Conservation (phyloP, 306 rosid genomes). For the Elaeagnus macrophylla region DNA sequence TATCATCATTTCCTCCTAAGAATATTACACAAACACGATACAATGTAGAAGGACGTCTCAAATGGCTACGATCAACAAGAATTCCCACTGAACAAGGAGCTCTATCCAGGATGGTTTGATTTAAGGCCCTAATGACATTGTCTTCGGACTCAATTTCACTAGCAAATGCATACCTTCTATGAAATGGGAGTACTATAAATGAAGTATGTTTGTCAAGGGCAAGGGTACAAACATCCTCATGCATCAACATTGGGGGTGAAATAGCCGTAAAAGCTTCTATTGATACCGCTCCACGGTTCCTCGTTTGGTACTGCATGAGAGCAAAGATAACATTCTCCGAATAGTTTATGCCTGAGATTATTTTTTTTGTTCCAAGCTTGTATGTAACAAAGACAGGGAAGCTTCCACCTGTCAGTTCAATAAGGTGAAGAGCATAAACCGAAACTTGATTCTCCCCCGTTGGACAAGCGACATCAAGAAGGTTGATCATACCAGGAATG, state of each 20-base stretch:
- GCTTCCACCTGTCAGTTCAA: slow-evolving; percentile 50
- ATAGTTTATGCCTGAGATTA: slow-evolving; percentile 6
- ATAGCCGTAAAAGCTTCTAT: slow-evolving; percentile 39
- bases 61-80: too few species aligned
- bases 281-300: slow-evolving; percentile 8
- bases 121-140: neutral
- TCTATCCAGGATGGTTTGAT: too few species aligned
- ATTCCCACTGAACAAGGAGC: too few species aligned
- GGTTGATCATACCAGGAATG: too few species aligned
- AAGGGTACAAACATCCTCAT: slow-evolving; percentile 43
- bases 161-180: neutral
- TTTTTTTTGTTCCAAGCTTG: slow-evolving; percentile 20
- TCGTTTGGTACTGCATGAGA: slow-evolving; percentile 30
- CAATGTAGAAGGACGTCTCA: too few species aligned
- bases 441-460: slow-evolving; percentile 25
- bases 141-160: neutral
- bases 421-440: slow-evolving; percentile 43
- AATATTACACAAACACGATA: too few species aligned
- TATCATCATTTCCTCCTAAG: too few species aligned
- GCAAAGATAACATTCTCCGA: slow-evolving; percentile 28
- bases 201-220: slow-evolving; percentile 39
- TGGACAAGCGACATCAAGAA: slow-evolving; percentile 15
- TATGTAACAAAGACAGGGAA: slow-evolving; percentile 51
- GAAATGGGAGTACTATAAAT: slow-evolving; percentile 39
- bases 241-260: slow-evolving; percentile 41